A percentile compares a stretch with the other conserved stretches of the same genome.
Conservation (phyloP, 345 rosid species). For the Punica granatum region DNA sequence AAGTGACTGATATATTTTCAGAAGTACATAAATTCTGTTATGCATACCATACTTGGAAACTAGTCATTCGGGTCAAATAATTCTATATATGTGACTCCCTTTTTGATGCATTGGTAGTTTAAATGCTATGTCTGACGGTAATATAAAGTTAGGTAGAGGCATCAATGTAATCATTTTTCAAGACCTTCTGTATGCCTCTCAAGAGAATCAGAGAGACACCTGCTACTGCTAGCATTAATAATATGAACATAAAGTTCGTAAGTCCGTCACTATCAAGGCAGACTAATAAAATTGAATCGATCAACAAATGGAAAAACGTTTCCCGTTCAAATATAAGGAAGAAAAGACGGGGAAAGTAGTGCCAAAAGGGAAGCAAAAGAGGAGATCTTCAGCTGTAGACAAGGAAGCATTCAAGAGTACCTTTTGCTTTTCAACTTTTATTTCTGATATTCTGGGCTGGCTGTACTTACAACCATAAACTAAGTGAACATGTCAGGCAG, state of each 20-base stretch:
- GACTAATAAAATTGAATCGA: too few species aligned
- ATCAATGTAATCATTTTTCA: background rate
- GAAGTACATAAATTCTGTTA: background rate
- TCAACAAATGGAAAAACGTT: background rate
- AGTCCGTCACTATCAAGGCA: background rate
- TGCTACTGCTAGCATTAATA: background rate
- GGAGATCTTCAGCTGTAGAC: conserved; percentile 3
- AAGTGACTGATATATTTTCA: background rate
- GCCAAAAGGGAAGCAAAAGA: background rate
- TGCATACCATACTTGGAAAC: background rate
- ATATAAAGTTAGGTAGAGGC: background rate
- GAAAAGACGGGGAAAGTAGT: background rate
- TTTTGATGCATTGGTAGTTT: background rate
- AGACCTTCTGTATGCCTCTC: background rate
- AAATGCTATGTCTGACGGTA: background rate
- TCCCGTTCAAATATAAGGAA: background rate
- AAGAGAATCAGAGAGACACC: background rate
- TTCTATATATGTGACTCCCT: background rate
- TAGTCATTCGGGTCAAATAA: background rate
- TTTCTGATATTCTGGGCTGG: conserved; percentile 11
- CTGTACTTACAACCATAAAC: conserved; percentile 10
- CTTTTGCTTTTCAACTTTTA: background rate
- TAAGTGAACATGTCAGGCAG: conserved; percentile 14
- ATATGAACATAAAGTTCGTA: background rate
- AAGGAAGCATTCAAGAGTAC: background rate